A percentile compares a stretch with the other conserved stretches of the same genome.
These are phyloP conservation scores for Biscutella laevigata DNA, from an alignment of 441 rosid genomes.

Conservation along the genomic window DNA sequence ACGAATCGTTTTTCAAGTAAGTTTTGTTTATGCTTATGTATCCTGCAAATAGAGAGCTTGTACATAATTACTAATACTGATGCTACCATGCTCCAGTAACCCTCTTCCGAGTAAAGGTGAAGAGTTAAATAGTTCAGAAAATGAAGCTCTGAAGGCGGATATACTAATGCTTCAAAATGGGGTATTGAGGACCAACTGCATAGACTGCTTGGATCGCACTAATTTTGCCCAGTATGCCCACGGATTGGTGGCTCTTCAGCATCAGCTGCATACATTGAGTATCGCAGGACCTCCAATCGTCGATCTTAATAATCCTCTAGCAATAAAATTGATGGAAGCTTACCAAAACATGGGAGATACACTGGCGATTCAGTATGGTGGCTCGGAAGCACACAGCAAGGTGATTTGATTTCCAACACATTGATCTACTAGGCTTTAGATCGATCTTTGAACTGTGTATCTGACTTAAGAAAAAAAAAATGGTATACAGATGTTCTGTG, in stretches of 20 bases:
- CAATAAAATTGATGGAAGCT: constrained; percentile 40
- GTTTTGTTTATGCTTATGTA: constrained; percentile 27
- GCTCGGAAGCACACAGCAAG: constrained; percentile 76
- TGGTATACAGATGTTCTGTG: constrained; percentile 46
- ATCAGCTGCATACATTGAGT: constrained; percentile 47
- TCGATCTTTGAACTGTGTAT: constrained; percentile 1
- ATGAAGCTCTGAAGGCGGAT: constrained; percentile 14
- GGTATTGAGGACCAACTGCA: constrained; percentile 62
- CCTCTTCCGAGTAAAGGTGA: constrained; percentile 18
- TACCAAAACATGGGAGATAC: constrained; percentile 65
- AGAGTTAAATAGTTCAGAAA: constrained; percentile 12
- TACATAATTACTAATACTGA: constrained; percentile 16
- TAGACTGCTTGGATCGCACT: constrained; percentile 71
- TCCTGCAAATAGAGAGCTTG: not conserved
- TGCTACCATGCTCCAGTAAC: constrained; percentile 18
- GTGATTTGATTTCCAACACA: constrained; percentile 22
- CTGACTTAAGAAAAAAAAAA: not conserved
- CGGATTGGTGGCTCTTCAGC: constrained; percentile 54
- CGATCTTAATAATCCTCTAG: constrained; percentile 43
- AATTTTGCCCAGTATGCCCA: constrained; percentile 65
- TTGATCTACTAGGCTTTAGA: not conserved
- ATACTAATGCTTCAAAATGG: constrained; percentile 39
- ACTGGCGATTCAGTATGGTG: constrained; percentile 67
- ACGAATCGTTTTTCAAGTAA: constrained; percentile 49
- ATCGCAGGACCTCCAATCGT: constrained; percentile 37